Base-by-base conservation (phyloP, 345 rosid species). In the Excoecaria agallocha region DNA sequence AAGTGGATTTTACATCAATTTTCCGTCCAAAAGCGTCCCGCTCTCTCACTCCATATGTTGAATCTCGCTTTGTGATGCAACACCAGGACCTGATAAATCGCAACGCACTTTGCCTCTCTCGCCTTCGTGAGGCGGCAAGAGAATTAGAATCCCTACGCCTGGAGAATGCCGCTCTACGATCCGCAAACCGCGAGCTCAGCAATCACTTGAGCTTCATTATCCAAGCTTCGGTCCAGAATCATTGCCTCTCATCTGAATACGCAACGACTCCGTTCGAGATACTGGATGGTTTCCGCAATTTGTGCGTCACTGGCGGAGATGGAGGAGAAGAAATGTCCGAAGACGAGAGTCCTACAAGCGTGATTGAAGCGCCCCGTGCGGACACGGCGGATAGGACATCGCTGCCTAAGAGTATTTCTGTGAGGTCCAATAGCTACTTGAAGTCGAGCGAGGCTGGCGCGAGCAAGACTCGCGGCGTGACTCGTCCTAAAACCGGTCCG, bases 351-450 rank as follows among this genome's bases (percentile, higher is more conserved):
- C 88, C 90, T 20, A 79, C 83, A 46, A 85, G 88, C 56, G 81
- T 74, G 19, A 83, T 78, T 64, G 84, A 77, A 68, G 62, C 24
- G 74, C 64, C 76, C 74, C 66, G 37, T 22, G 79, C 35, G 2
- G 68, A 68, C 70, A 75, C 66, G 43, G 78, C 58, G 59, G 86
- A 86, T 81, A 82, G 83, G 76, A 80, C 79, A 39, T 71, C 86
- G 55, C 54, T 94, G 67, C 97, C 96, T 37, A 92, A 87, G 79
- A 89, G 92, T 70, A 88, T 90, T 57, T 90, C 97, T 39, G 93
- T 92, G 58, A 79, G 93, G 71, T 87, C 97, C 57, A 81, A 69
- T 3, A 88, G 83, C 17, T 87, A 87, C 82, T 77, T 80, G 71
- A 86, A 76, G 81, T 19, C 66, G 20, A 87, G 81, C 51, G 85